Conservation (phyloP, 2,329 filamentous ascomycete species). For the Phaeophleospora eucalypticola region DNA sequence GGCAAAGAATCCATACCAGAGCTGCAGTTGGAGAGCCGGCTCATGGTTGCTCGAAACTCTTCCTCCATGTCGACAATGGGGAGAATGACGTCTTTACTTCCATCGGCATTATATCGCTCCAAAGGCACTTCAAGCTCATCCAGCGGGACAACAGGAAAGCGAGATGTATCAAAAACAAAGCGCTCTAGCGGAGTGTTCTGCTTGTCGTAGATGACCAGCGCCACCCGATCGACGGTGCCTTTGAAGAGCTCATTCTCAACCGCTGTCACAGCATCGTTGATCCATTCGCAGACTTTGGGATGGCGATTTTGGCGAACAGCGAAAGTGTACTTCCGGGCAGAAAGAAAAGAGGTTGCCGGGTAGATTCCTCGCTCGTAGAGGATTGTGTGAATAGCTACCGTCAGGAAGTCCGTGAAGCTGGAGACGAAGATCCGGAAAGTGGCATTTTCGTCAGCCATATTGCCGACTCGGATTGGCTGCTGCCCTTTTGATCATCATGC, state of each 20-base stretch:
- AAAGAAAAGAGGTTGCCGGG: conserved; percentile 70
- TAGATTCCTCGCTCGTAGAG: conserved; percentile 80
- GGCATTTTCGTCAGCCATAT: conserved; percentile 23
- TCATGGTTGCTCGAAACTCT: conserved; percentile 65
- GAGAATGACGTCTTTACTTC: conserved; percentile 23
- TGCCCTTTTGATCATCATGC: neutral
- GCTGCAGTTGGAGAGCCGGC: conserved; percentile 58
- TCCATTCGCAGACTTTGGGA: conserved; percentile 79
- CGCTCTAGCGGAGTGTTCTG: conserved; percentile 54
- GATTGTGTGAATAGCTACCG: conserved; percentile 78
- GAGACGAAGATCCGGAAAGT: conserved; percentile 57
- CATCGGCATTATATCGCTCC: conserved; percentile 33
- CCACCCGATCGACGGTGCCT: conserved; percentile 52
- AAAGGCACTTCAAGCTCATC: conserved; percentile 51
- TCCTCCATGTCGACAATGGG: conserved; percentile 59
- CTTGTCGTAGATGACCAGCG: conserved; percentile 53
- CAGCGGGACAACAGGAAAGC: conserved; percentile 49
- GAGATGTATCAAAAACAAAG: conserved; percentile 57
- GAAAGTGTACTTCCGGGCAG: conserved; percentile 75
- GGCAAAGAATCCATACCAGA: conserved; percentile 58
- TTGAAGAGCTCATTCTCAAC: conserved; percentile 65
- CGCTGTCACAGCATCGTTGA: conserved; percentile 73
- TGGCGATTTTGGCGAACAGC: conserved; percentile 82
- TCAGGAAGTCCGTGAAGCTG: conserved; percentile 75
- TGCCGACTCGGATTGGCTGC: neutral